These are phyloP conservation scores for Cytospora paraplurivora DNA, from an alignment of 2,329 filamentous ascomycete genomes.

Conservation along the genomic window DNA sequence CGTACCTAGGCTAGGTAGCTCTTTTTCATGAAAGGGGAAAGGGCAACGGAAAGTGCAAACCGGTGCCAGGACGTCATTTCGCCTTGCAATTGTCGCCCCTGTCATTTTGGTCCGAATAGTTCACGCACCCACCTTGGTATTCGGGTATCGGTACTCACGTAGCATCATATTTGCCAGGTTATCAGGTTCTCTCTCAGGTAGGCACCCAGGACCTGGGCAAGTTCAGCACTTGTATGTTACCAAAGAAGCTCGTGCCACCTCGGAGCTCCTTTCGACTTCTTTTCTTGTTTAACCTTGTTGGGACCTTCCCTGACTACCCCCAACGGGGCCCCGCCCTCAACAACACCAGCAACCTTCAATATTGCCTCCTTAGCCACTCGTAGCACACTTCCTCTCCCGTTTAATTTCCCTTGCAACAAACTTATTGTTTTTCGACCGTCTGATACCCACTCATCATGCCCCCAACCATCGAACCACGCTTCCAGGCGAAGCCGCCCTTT, in stretches of 20 bases:
- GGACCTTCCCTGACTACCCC: neutral
- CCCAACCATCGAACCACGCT: slow-evolving; percentile 38
- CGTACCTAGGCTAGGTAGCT: no score
- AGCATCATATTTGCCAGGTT: no score
- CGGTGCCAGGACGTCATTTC: no score
- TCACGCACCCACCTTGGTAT: no score
- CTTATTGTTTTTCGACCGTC: neutral
- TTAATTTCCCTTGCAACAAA: neutral
- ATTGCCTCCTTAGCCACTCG: neutral
- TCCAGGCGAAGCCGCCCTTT: slow-evolving; percentile 64
- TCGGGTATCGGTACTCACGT: no score
- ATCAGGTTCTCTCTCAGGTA: no score
- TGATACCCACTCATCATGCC: slow-evolving; percentile 24
- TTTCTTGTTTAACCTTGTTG: neutral
- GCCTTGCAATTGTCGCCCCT: no score
- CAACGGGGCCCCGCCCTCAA: neutral
- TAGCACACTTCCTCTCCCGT: neutral
- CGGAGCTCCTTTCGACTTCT: neutral
- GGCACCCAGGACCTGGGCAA: no score
- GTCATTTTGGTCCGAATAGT: no score
- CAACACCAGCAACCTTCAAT: neutral
- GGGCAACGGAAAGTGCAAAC: no score
- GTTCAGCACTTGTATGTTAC: no score
- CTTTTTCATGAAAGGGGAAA: no score
- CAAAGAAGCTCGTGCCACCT: neutral